Evolutionary conservation across 148 eudicot species (phyloP).

Genomic region (Bassia scoparia): DNA sequence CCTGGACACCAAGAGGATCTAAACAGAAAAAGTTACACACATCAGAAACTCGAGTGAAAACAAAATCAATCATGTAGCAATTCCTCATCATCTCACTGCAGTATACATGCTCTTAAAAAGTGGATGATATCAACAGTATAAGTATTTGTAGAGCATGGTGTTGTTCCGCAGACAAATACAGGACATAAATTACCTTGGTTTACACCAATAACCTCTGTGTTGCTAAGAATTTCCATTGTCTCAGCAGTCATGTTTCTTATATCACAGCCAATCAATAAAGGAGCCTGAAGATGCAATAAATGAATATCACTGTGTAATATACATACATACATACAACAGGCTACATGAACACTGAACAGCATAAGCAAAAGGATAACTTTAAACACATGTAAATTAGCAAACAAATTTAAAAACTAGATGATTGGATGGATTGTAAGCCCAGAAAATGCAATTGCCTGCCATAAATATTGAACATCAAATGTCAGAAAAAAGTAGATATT

Average conservation of each 20-base stretch:
- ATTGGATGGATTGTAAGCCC: neutral
- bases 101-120: neutral
- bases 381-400: neutral
- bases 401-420: neutral
- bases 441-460: neutral
- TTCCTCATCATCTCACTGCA: neutral
- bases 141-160: neutral
- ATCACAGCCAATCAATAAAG: slow-evolving; percentile 91
- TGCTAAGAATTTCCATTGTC: slow-evolving; percentile 63
- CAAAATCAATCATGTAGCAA: neutral
- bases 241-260: slow-evolving; percentile 88
- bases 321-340: neutral
- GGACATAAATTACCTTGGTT: slow-evolving; percentile 67
- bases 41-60: slow-evolving; percentile 4
- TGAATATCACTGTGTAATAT: neutral
- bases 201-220: slow-evolving; percentile 82
- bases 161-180: neutral
- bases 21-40: slow-evolving; percentile 4
- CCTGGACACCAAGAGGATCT: slow-evolving; percentile 95
- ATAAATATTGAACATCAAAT: neutral
- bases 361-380: neutral
- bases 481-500: neutral
- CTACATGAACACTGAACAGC: neutral
- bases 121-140: neutral
- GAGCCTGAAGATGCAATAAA: slow-evolving; percentile 53